Percentiles rank a stretch among this genome's conserved stretches.
Evolutionary conservation across 768 basidiomycete genomes (phyloP).

Genomic region (Cystofilobasidium capitatum): DNA sequence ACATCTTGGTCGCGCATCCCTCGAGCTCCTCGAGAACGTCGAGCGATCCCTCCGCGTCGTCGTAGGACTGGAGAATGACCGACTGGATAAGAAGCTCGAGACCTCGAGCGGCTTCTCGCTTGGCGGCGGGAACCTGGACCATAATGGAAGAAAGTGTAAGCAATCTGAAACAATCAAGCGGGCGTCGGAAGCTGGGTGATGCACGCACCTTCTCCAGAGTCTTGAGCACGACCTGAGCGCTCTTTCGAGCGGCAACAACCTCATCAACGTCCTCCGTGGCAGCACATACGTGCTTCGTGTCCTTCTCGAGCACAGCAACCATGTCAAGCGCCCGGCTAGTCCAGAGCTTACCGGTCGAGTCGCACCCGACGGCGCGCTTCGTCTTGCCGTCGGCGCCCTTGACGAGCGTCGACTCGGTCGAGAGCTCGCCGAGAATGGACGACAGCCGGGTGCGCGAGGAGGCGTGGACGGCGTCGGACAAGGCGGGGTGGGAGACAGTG

Average conservation of each 20-base stretch:
- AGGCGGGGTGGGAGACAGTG: constrained; percentile 52
- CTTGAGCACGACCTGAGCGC: constrained; percentile 41
- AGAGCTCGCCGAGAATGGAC: constrained; percentile 63
- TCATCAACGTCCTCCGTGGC: constrained; percentile 53
- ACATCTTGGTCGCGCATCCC: constrained; percentile 34
- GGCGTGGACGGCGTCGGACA: constrained; percentile 62
- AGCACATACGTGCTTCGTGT: constrained; percentile 56
- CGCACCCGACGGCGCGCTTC: constrained; percentile 39
- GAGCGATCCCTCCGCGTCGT: constrained; percentile 52
- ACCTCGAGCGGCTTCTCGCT: constrained; percentile 55
- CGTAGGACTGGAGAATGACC: constrained; percentile 61
- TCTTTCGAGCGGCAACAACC: constrained; percentile 44
- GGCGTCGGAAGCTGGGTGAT: neutral
- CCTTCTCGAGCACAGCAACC: constrained; percentile 47
- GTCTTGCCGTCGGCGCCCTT: constrained; percentile 40
- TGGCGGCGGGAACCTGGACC: constrained; percentile 41
- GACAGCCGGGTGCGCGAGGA: constrained; percentile 62
- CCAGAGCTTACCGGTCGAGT: constrained; percentile 72
- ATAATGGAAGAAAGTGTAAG: neutral
- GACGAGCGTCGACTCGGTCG: constrained; percentile 48
- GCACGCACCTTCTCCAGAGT: constrained; percentile 34
- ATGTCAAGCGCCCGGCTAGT: constrained; percentile 52
- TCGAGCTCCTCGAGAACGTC: constrained; percentile 50
- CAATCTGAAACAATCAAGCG: neutral
- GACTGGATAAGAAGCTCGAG: constrained; percentile 62